Evolutionary conservation across 2,329 filamentous ascomycete species (phyloP).

Genomic region (Lachnellula cervina): DNA sequence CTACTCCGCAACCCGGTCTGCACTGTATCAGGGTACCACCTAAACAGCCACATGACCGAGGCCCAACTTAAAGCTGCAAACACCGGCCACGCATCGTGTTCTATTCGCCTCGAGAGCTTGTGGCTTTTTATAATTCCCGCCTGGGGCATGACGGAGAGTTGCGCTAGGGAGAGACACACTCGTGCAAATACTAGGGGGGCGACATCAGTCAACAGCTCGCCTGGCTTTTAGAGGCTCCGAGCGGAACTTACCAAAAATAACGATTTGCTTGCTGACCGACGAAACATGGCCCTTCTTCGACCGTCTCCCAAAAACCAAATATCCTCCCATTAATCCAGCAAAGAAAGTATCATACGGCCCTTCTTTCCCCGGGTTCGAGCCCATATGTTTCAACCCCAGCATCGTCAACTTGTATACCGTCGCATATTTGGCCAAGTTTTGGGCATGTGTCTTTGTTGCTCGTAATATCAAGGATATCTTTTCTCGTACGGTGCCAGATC

Average conservation of each 20-base stretch:
- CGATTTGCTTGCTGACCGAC: constrained; percentile 91
- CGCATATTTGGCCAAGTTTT: constrained; percentile 87
- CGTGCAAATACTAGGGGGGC: constrained; percentile 68
- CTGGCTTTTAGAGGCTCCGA: not conserved
- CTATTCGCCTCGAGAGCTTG: constrained; percentile 45
- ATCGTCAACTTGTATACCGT: constrained; percentile 83
- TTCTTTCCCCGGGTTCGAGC: constrained; percentile 56
- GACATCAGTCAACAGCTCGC: not conserved
- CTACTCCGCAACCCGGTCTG: constrained; percentile 88
- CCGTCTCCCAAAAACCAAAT: constrained; percentile 77
- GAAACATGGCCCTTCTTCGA: constrained; percentile 64
- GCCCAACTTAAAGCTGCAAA: constrained; percentile 93
- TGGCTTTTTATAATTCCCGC: constrained; percentile 44
- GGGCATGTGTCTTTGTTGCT: constrained; percentile 85
- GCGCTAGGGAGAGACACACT: constrained; percentile 78
- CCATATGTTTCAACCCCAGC: constrained; percentile 64
- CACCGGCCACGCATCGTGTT: constrained; percentile 78
- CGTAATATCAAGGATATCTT: constrained; percentile 74
- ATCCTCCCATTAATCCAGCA: constrained; percentile 83
- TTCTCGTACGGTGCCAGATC: constrained; percentile 75
- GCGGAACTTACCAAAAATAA: constrained; percentile 61
- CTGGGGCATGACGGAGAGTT: constrained; percentile 68
- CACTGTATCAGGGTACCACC: constrained; percentile 84
- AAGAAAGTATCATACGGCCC: constrained; percentile 79
- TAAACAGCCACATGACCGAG: constrained; percentile 91